Evolutionary conservation across 2,329 filamentous ascomycete genomes (phyloP).

Genomic region (Madurella mycetomatis): DNA sequence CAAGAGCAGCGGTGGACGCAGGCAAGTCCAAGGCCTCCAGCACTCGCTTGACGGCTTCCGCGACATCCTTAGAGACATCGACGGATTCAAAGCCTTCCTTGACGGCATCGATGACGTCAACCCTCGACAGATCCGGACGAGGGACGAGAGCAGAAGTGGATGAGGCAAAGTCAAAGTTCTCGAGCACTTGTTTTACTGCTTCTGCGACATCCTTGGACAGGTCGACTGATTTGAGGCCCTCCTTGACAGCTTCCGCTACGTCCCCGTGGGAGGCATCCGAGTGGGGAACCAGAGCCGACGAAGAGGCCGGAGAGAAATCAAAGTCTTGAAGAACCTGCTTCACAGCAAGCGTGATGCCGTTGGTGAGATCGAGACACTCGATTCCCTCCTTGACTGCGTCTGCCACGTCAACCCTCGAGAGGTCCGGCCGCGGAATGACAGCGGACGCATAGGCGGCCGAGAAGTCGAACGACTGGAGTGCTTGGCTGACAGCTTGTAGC

Average conservation of each 20-base stretch:
- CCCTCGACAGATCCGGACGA: slow-evolving; percentile 13
- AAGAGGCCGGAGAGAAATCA: slow-evolving; percentile 23
- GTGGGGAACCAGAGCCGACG: slow-evolving; percentile 22
- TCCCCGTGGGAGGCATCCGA: slow-evolving; percentile 11
- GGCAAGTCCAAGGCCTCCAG: slow-evolving; percentile 26
- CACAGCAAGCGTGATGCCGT: slow-evolving; percentile 12
- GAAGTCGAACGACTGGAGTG: slow-evolving; percentile 27
- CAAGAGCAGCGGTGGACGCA: slow-evolving; percentile 5
- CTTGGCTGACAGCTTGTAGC: slow-evolving; percentile 20
- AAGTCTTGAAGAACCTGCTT: slow-evolving; percentile 24
- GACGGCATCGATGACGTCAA: slow-evolving; percentile 41
- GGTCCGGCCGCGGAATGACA: slow-evolving; percentile 16
- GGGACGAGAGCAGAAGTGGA: slow-evolving; percentile 13
- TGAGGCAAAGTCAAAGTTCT: slow-evolving; percentile 22
- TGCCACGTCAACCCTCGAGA: slow-evolving; percentile 21
- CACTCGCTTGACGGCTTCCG: slow-evolving; percentile 18
- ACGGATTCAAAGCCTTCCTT: slow-evolving; percentile 31
- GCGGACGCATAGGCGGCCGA: slow-evolving; percentile 7
- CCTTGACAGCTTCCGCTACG: slow-evolving; percentile 14
- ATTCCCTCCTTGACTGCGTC: slow-evolving; percentile 26
- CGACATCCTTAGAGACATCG: slow-evolving; percentile 19
- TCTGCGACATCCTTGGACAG: slow-evolving; percentile 15
- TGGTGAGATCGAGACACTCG: slow-evolving; percentile 20
- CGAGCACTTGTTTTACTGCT: slow-evolving; percentile 11
- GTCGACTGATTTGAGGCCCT: slow-evolving; percentile 7